These are phyloP conservation scores for Paecilomyces niveus DNA, from an alignment of 2,329 filamentous ascomycete species.

Conservation along the genomic window DNA sequence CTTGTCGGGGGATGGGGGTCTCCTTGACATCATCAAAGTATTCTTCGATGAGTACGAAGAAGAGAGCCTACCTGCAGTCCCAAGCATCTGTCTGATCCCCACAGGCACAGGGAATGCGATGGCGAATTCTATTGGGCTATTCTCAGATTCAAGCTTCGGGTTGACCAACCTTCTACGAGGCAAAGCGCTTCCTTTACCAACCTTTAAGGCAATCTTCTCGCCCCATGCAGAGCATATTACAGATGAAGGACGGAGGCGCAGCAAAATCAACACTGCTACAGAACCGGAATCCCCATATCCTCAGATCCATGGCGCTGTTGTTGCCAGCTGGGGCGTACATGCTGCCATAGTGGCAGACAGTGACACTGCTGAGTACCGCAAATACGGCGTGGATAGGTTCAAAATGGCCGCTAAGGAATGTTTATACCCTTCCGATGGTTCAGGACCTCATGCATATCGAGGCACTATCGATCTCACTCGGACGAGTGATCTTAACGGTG, in stretches of 20 bases:
- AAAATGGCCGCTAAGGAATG: conserved; percentile 75
- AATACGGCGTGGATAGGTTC: conserved; percentile 71
- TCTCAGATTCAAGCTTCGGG: conserved; percentile 28
- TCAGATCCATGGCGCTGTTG: conserved; percentile 64
- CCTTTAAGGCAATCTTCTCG: conserved; percentile 57
- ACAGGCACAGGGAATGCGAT: conserved; percentile 45
- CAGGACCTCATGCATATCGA: conserved; percentile 49
- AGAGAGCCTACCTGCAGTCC: conserved; percentile 35
- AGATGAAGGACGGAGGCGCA: conserved; percentile 40
- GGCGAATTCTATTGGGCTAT: conserved; percentile 32
- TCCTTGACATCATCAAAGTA: conserved; percentile 74
- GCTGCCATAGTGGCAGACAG: conserved; percentile 84
- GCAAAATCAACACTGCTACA: conserved; percentile 11
- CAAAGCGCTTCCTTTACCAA: conserved; percentile 48
- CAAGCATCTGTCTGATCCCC: conserved; percentile 50
- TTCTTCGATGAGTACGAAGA: conserved; percentile 29
- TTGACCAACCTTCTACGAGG: conserved; percentile 57
- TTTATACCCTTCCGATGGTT: conserved; percentile 51
- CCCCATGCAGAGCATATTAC: conserved; percentile 44
- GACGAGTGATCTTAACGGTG: conserved; percentile 10
- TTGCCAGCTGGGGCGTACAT: conserved; percentile 86
- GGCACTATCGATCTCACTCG: conserved; percentile 44
- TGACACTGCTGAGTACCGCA: conserved; percentile 74
- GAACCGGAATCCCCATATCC: conserved; percentile 22
- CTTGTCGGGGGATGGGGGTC: conserved; percentile 79